Evolutionary conservation across 257 asterid species (phyloP).

Genomic region (Scutellaria baicalensis): DNA sequence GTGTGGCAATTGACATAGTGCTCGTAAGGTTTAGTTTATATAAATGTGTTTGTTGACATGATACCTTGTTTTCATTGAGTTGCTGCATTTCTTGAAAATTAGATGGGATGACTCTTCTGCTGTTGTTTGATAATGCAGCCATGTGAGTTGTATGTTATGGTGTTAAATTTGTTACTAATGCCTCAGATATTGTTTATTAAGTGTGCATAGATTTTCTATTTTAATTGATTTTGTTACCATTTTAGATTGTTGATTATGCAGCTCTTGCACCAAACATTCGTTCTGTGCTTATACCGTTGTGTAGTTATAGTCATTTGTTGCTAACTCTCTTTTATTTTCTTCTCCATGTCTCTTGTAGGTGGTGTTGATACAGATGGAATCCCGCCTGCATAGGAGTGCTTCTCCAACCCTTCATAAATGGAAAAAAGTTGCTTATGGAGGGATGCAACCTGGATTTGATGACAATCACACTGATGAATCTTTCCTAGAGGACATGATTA

Average conservation of each 20-base stretch:
- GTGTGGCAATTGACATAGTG: too few species aligned
- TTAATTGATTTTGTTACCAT: not conserved
- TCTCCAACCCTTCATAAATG: constrained; percentile 50
- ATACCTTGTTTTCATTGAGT: too few species aligned
- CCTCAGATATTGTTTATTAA: not conserved
- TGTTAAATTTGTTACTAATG: not conserved
- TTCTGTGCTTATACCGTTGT: not conserved
- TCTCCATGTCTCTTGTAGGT: not conserved
- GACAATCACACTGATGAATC: constrained; percentile 90
- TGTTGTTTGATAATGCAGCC: not conserved
- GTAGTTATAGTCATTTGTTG: not conserved
- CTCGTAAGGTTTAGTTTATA: too few species aligned
- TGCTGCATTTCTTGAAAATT: too few species aligned
- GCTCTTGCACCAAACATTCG: not conserved
- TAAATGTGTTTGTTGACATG: too few species aligned
- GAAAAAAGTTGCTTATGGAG: constrained; percentile 90
- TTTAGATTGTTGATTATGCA: not conserved
- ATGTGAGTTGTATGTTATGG: not conserved
- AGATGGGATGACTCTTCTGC: too few species aligned
- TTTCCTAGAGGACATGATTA: constrained; percentile 85
- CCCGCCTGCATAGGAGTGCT: constrained; percentile 17
- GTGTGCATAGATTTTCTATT: not conserved
- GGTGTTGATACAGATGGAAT: constrained; percentile 32
- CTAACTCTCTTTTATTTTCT: not conserved
- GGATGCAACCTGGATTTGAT: constrained; percentile 88